phyloP scores from a whole-genome alignment of 805 yeast genomes.

The Jamesozyma gamospora region DNA sequence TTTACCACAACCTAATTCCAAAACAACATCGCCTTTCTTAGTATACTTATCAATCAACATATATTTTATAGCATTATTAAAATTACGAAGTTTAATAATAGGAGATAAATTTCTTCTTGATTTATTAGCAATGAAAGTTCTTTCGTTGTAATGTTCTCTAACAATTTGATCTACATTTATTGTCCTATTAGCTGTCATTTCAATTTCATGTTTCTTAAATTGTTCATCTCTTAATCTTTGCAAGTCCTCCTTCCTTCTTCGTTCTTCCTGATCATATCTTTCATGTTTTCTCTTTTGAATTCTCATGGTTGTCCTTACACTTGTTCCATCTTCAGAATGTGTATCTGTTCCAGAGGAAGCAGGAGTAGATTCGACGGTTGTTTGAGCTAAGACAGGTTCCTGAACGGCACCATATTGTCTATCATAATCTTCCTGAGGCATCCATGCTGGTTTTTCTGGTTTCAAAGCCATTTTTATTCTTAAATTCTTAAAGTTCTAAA shows the following conservation, averaged over 20 bases:
- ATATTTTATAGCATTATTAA: conserved; percentile 86
- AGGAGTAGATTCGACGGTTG: neutral
- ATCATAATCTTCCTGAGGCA: conserved; percentile 31
- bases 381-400: neutral
- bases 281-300: conserved; percentile 23
- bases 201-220: conserved; percentile 28
- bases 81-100: conserved; percentile 74
- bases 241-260: conserved; percentile 25
- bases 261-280: conserved; percentile 26
- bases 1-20: conserved; percentile 94
- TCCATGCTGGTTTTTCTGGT: conserved; percentile 31
- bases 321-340: neutral
- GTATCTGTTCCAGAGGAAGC: no score
- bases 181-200: conserved; percentile 29
- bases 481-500: no score
- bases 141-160: conserved; percentile 74
- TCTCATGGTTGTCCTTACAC: conserved; percentile 7
- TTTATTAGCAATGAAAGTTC: conserved; percentile 58
- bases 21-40: conserved; percentile 42
- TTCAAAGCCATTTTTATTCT: conserved; percentile 5
- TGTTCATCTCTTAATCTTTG: conserved; percentile 27
- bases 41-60: conserved; percentile 68
- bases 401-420: conserved; percentile 17
- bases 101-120: conserved; percentile 65
- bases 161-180: conserved; percentile 56